Conservation (phyloP, 768 basidiomycete species). For the Gyrodon lividus region DNA sequence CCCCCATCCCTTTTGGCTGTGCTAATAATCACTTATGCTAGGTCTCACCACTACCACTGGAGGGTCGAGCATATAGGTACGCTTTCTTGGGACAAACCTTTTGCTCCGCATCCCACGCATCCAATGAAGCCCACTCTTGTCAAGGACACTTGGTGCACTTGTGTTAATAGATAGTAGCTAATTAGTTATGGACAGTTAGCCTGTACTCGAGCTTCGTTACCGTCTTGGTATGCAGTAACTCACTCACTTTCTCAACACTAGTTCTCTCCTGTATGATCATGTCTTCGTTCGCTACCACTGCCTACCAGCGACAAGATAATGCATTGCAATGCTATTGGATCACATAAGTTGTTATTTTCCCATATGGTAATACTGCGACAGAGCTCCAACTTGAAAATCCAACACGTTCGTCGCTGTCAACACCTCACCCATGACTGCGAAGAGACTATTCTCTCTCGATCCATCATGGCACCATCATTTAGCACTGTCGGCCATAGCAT, state of each 20-base stretch:
- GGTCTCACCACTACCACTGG: conserved; percentile 32
- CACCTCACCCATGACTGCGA: conserved; percentile 20
- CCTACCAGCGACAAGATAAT: too few relatives aligned
- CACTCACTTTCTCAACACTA: too few relatives aligned
- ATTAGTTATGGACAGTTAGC: not conserved
- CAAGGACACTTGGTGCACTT: not conserved
- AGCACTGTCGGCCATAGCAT: conserved; percentile 36
- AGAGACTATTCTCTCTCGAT: conserved; percentile 37
- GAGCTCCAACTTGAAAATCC: not conserved
- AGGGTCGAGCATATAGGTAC: conserved; percentile 28
- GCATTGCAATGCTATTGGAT: too few relatives aligned
- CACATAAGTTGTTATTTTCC: not conserved
- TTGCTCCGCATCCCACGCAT: too few relatives aligned
- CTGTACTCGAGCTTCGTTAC: too few relatives aligned
- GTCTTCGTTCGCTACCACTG: too few relatives aligned
- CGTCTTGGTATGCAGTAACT: too few relatives aligned
- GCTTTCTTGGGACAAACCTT: too few relatives aligned
- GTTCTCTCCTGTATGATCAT: too few relatives aligned
- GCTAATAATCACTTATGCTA: conserved; percentile 8
- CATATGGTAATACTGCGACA: not conserved
- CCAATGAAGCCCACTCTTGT: not conserved
- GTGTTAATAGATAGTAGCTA: not conserved
- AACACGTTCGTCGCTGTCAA: not conserved
- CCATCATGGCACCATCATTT: conserved; percentile 53
- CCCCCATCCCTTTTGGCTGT: not conserved